A percentile compares a stretch with the other conserved stretches of the same genome.
phyloP scores from a whole-genome alignment of 2,329 filamentous ascomycete species.

The Colletotrichum karsti region DNA sequence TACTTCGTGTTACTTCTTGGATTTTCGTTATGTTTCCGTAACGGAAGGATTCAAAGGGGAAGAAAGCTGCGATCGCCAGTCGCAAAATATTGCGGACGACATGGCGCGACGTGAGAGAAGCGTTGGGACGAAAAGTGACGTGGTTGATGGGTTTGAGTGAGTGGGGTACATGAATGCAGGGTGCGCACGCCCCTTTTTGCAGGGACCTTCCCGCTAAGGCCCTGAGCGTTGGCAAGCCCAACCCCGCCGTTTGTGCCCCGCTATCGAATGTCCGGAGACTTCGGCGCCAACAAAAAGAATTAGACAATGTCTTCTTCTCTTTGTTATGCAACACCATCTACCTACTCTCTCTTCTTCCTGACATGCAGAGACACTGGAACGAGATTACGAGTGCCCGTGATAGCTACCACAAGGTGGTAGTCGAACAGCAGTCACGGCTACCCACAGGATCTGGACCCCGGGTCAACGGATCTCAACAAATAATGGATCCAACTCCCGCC shows the following conservation, averaged over 20 bases:
- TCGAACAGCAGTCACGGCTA: background rate
- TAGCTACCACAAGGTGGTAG: background rate
- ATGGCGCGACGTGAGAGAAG: slow-evolving; percentile 22
- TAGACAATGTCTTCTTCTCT: background rate
- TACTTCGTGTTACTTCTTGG: background rate
- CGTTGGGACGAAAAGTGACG: slow-evolving; percentile 20
- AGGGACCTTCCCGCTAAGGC: slow-evolving; percentile 13
- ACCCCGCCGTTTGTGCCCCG: slow-evolving; percentile 22
- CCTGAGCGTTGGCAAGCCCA: slow-evolving; percentile 15
- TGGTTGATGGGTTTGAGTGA: slow-evolving; percentile 24
- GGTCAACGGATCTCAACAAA: background rate
- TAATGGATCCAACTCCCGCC: background rate
- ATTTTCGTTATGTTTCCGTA: slow-evolving; percentile 1
- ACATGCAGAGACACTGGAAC: too few species aligned
- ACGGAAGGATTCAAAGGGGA: background rate
- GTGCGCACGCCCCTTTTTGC: background rate
- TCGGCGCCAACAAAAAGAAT: background rate
- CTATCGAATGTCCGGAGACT: background rate
- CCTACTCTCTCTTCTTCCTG: background rate
- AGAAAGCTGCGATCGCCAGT: background rate
- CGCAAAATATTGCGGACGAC: background rate
- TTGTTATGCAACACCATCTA: background rate
- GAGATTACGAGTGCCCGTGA: too few species aligned
- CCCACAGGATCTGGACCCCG: background rate
- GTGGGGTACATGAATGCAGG: slow-evolving; percentile 16